Evolutionary conservation across 2,329 filamentous ascomycete species (phyloP).

Genomic region (Trichoderma afroharzianum): DNA sequence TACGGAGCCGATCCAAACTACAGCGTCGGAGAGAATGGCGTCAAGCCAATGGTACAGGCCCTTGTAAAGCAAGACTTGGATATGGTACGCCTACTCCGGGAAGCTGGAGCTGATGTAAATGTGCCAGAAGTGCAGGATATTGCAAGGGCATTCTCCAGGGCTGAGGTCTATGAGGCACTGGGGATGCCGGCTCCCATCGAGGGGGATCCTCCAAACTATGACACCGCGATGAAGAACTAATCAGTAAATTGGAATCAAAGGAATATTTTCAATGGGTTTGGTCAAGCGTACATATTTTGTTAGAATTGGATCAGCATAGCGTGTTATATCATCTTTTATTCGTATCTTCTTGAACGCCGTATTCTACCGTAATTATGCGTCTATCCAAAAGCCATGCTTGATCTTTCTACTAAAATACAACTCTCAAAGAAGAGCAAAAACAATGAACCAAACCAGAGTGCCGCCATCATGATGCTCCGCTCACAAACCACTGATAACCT

Average conservation of each 20-base stretch:
- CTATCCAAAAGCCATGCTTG: not conserved
- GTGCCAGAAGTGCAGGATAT: slow-evolving; percentile 25
- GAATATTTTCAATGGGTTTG: not conserved
- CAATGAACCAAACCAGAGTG: not conserved
- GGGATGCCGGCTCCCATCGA: slow-evolving; percentile 19
- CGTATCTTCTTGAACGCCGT: not conserved
- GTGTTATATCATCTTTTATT: not conserved
- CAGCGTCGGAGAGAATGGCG: slow-evolving; percentile 27
- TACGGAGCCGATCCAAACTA: slow-evolving; percentile 34
- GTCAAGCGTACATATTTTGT: not conserved
- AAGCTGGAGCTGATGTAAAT: slow-evolving; percentile 28
- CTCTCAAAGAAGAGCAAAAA: not conserved
- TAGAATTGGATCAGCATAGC: not conserved
- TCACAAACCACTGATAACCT: slow-evolving; percentile 43
- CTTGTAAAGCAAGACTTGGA: slow-evolving; percentile 27
- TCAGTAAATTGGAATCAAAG: not conserved
- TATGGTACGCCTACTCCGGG: slow-evolving; percentile 28
- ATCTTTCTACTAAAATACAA: not conserved
- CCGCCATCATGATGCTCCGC: not conserved
- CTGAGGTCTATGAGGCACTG: slow-evolving; percentile 27
- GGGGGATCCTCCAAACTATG: not conserved
- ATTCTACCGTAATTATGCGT: slow-evolving; percentile 6
- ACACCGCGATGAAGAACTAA: not conserved
- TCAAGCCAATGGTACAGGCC: slow-evolving; percentile 33
- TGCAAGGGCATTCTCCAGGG: slow-evolving; percentile 24